phyloP scores from a whole-genome alignment of 1,284 basidiomycete genomes.

The Leccinum subrobustum region DNA sequence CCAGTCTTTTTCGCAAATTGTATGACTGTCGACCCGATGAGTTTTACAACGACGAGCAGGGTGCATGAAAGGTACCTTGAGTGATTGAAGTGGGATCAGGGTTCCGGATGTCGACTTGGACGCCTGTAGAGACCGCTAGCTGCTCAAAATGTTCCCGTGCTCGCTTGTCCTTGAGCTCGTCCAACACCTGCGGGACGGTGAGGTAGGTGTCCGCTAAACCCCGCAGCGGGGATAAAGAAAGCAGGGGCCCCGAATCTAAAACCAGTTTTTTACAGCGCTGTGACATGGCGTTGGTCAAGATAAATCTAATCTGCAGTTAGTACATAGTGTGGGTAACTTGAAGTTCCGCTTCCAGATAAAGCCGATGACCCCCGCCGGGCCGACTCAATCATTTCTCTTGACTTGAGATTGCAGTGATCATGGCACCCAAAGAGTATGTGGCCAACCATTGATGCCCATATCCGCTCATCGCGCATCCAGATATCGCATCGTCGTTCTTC shows the following conservation, averaged over 20 bases:
- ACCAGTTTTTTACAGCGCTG: conserved; percentile 75
- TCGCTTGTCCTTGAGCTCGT: conserved; percentile 84
- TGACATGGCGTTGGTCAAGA: conserved; percentile 20
- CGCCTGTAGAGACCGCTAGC: conserved; percentile 71
- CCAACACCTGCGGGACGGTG: conserved; percentile 87
- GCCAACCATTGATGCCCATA: conserved; percentile 9
- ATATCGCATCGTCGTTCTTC: conserved; percentile 86
- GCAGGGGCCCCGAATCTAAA: conserved; percentile 89
- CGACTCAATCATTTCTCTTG: neutral
- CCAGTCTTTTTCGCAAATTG: conserved; percentile 95
- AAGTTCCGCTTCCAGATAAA: neutral
- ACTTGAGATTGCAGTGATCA: conserved; percentile 15
- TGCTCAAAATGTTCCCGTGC: conserved; percentile 84
- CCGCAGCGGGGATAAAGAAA: conserved; percentile 82
- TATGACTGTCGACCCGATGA: conserved; percentile 56
- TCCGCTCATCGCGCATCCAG: conserved; percentile 38
- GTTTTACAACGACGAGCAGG: conserved; percentile 8
- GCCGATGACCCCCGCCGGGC: neutral
- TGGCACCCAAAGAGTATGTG: conserved; percentile 43
- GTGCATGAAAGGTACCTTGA: conserved; percentile 59
- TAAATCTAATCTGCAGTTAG: conserved; percentile 12
- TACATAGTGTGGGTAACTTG: conserved; percentile 15
- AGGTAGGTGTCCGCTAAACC: conserved; percentile 81
- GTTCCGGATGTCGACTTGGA: conserved; percentile 70
- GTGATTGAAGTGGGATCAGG: conserved; percentile 75